Conservation (phyloP, 768 basidiomycete species). For the Psilocybe tampanensis region DNA sequence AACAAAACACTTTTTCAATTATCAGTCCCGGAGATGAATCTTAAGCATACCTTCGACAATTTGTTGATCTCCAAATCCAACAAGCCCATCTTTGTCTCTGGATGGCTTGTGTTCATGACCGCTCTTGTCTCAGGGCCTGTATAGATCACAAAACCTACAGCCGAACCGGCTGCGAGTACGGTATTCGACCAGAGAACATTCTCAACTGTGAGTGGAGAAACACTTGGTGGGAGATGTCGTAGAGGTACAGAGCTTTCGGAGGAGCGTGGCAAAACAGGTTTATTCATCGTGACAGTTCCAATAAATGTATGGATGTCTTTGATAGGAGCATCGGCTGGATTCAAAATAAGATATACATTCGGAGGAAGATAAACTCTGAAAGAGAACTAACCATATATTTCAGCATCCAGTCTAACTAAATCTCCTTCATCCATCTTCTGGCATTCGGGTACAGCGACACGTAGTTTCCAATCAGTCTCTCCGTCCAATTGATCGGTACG, state of each 20-base stretch:
- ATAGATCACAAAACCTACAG: slow-evolving; percentile 91
- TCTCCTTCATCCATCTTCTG: slow-evolving; percentile 66
- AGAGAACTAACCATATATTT: slow-evolving; percentile 74
- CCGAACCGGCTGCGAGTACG: slow-evolving; percentile 92
- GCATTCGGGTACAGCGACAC: slow-evolving; percentile 83
- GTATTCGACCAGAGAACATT: slow-evolving; percentile 98
- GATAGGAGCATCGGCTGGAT: slow-evolving; percentile 85
- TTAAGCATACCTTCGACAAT: slow-evolving; percentile 84
- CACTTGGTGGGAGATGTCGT: slow-evolving; percentile 48
- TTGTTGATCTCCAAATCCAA: slow-evolving; percentile 94
- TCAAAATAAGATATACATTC: neutral
- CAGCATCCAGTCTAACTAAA: slow-evolving; percentile 75
- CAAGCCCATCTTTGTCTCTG: slow-evolving; percentile 90
- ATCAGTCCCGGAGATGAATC: neutral
- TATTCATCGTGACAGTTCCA: slow-evolving; percentile 84
- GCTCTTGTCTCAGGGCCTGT: slow-evolving; percentile 95
- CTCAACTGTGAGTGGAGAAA: slow-evolving; percentile 91
- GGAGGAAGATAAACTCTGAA: neutral
- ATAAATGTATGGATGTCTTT: slow-evolving; percentile 97
- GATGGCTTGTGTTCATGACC: slow-evolving; percentile 98
- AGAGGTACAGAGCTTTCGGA: slow-evolving; percentile 36
- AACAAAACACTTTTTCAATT: neutral
- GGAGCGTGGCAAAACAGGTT: slow-evolving; percentile 34
- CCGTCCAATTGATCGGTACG: slow-evolving; percentile 98
- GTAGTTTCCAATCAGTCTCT: slow-evolving; percentile 98